Evolutionary conservation across 768 basidiomycete species (phyloP).

Genomic region (Sistotremastrum suecicum): DNA sequence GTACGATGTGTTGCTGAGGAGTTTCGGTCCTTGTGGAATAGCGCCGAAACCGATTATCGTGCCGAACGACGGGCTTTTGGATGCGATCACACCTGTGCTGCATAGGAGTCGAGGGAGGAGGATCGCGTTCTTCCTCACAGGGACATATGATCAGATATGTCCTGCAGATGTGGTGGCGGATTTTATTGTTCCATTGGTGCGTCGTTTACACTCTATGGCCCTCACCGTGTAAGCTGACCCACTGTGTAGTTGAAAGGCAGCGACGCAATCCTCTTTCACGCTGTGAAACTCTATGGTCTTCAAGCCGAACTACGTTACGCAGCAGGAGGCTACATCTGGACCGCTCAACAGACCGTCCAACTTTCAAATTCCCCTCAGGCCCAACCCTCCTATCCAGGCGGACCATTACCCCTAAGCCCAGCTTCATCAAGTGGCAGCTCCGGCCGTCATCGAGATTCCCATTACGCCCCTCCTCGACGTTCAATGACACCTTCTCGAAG

Average conservation of each 20-base stretch:
- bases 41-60: constrained; percentile 50
- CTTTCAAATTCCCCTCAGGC: constrained; percentile 14
- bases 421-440: neutral
- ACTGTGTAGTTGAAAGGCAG: constrained; percentile 53
- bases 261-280: constrained; percentile 62
- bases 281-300: constrained; percentile 64
- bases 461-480: neutral
- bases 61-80: constrained; percentile 63
- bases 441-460: neutral
- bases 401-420: neutral
- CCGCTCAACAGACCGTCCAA: constrained; percentile 55
- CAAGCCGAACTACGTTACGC: constrained; percentile 65
- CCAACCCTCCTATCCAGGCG: neutral
- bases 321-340: constrained; percentile 76
- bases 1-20: constrained; percentile 57
- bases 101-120: constrained; percentile 58
- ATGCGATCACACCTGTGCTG: constrained; percentile 54
- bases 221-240: neutral
- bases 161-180: constrained; percentile 60
- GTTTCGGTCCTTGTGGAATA: constrained; percentile 40
- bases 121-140: constrained; percentile 57
- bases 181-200: constrained; percentile 52
- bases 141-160: constrained; percentile 48
- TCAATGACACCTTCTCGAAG: neutral
- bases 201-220: constrained; percentile 13